Conservation (phyloP, 2,329 filamentous ascomycete species). For the Xylaria sp. region DNA sequence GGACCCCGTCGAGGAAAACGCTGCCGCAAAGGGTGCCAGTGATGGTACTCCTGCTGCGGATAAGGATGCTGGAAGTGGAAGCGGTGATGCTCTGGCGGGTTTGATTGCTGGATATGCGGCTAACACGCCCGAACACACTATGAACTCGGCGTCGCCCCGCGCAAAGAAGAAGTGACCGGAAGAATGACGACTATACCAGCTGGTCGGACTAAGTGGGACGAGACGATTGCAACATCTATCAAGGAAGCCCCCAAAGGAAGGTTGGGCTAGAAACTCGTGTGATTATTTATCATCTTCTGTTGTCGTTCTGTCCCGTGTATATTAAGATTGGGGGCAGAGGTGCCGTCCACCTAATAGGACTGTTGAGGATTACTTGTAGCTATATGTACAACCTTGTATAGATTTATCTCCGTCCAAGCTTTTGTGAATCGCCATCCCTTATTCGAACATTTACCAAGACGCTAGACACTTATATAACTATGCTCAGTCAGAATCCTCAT, state of each 20-base stretch:
- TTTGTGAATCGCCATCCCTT: constrained; percentile 1
- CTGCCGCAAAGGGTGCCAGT: constrained; percentile 38
- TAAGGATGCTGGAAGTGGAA: constrained; percentile 32
- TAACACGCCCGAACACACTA: constrained; percentile 6
- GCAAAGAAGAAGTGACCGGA: constrained; percentile 53
- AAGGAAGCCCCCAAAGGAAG: neutral
- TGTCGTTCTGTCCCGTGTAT: constrained; percentile 9
- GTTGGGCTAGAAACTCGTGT: neutral
- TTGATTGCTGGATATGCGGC: constrained; percentile 57
- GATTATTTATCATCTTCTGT: neutral
- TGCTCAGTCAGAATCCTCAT: constrained; percentile 63
- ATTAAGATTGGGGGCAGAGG: neutral
- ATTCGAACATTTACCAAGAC: neutral
- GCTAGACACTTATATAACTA: constrained; percentile 16
- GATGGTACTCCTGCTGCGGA: constrained; percentile 32
- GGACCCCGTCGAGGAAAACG: constrained; percentile 27
- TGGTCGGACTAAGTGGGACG: neutral
- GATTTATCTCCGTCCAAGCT: constrained; percentile 21
- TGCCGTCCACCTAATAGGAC: neutral
- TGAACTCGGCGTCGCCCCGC: constrained; percentile 42
- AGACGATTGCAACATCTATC: neutral
- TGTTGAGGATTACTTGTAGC: constrained; percentile 21
- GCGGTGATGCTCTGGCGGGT: constrained; percentile 52
- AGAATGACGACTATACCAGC: neutral
- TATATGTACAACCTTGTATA: constrained; percentile 43